Evolutionary conservation across 2,329 filamentous ascomycete genomes (phyloP).

Genomic region (Cladophialophora bantiana): DNA sequence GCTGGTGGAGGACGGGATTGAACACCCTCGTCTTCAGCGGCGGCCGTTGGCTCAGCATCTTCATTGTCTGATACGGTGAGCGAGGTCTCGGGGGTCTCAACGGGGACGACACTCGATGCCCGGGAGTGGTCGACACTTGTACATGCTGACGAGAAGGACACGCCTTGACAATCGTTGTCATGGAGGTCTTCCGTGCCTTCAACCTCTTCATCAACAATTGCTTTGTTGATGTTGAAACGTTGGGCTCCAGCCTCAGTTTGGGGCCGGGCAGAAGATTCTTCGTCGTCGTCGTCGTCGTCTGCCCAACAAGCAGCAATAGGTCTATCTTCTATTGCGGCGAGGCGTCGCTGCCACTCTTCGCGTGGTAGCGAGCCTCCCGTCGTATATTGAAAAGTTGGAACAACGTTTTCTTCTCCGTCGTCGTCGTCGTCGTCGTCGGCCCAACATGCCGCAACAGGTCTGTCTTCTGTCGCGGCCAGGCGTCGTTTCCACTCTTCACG

Average conservation of each 20-base stretch:
- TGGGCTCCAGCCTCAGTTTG: background rate
- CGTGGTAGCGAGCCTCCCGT: background rate
- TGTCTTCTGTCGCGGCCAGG: background rate
- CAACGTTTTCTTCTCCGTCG: background rate
- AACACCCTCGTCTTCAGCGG: background rate
- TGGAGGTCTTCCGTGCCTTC: background rate
- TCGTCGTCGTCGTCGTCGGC: conserved; percentile 17
- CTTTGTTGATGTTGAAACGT: background rate
- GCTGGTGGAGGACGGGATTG: background rate
- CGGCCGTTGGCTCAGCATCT: background rate
- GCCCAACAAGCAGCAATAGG: conserved; percentile 13
- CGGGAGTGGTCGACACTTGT: background rate
- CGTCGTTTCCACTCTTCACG: background rate
- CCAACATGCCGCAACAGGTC: conserved; percentile 10
- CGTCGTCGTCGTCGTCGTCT: conserved; percentile 16
- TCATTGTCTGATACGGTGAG: background rate
- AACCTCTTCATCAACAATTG: background rate
- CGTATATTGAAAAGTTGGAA: background rate
- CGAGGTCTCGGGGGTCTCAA: background rate
- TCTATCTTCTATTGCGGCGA: background rate
- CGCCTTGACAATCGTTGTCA: background rate
- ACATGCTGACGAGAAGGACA: conserved; percentile 6
- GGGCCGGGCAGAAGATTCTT: background rate
- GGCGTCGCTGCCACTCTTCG: background rate
- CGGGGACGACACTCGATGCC: background rate